A percentile compares a stretch with the other conserved stretches of the same genome.
Evolutionary conservation across 2,329 filamentous ascomycete genomes (phyloP).

Genomic region (Celoporthe dispersa): DNA sequence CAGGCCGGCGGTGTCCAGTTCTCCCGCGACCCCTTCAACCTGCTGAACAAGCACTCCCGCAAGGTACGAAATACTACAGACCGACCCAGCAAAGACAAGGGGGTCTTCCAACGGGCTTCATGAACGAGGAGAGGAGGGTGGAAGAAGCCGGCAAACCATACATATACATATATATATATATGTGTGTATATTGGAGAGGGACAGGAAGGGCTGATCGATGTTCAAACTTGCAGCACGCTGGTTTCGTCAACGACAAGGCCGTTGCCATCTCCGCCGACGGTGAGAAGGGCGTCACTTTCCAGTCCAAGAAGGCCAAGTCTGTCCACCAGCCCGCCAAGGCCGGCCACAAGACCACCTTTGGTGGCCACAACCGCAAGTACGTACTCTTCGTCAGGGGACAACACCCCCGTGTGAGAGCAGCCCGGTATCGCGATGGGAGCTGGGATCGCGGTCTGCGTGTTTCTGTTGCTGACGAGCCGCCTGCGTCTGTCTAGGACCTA

Average conservation of each 20-base stretch:
- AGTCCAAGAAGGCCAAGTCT: conserved; percentile 81
- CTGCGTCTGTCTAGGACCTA: conserved; percentile 67
- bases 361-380: conserved; percentile 76
- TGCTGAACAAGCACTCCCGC: conserved; percentile 87
- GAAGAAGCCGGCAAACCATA: neutral
- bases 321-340: conserved; percentile 73
- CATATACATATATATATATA: too few relatives aligned
- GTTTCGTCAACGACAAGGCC: conserved; percentile 93
- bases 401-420: neutral
- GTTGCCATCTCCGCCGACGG: conserved; percentile 76
- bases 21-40: conserved; percentile 92
- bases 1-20: conserved; percentile 80
- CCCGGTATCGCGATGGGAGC: neutral
- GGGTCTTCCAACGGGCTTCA: neutral
- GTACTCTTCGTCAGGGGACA: conserved; percentile 45
- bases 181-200: neutral
- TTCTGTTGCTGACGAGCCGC: neutral
- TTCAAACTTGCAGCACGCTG: conserved; percentile 69
- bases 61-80: conserved; percentile 66
- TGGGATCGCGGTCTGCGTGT: neutral
- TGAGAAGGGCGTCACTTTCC: conserved; percentile 79
- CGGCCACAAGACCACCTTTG: conserved; percentile 69
- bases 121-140: neutral
- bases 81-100: neutral
- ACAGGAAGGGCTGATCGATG: conserved; percentile 41